phyloP scores from a whole-genome alignment of 148 eudicot genomes.

The Hydrangea macrophylla region DNA sequence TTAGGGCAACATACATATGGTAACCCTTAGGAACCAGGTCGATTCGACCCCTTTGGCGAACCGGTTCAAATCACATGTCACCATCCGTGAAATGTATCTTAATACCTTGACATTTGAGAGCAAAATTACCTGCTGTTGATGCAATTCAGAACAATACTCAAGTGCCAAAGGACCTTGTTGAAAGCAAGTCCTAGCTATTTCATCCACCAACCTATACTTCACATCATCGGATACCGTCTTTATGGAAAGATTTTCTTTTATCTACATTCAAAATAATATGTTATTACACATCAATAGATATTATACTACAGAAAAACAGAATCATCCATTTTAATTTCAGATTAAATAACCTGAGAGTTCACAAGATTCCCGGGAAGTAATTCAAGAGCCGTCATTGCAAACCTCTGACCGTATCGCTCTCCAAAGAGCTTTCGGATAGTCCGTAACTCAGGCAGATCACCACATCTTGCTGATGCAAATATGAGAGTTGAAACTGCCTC shows the following conservation, averaged over 20 bases:
- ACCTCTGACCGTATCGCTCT: slow-evolving; percentile 62
- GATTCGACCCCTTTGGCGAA: too few species aligned
- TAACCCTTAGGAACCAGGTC: too few species aligned
- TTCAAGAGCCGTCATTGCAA: slow-evolving; percentile 42
- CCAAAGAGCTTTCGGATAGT: slow-evolving; percentile 58
- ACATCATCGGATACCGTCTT: slow-evolving; percentile 41
- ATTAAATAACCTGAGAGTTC: slow-evolving; percentile 54
- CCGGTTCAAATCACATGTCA: too few species aligned
- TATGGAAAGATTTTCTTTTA: slow-evolving; percentile 40
- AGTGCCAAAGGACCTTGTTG: slow-evolving; percentile 43
- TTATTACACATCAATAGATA: too few species aligned
- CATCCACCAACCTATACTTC: slow-evolving; percentile 58
- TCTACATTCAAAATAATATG: slow-evolving; percentile 42
- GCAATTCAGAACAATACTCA: slow-evolving; percentile 34
- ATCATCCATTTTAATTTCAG: too few species aligned
- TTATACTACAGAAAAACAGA: too few species aligned
- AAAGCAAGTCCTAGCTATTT: slow-evolving; percentile 46
- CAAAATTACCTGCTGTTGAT: slow-evolving; percentile 24
- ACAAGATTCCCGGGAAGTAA: slow-evolving; percentile 77
- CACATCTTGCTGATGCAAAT: slow-evolving; percentile 72
- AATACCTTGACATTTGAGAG: too few species aligned
- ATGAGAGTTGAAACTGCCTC: slow-evolving; percentile 81
- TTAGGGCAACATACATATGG: too few species aligned
- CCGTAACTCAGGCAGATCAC: slow-evolving; percentile 69
- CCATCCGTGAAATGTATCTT: too few species aligned